Percentiles rank a stretch among this genome's conserved stretches.
These are phyloP conservation scores for Lunasporangiospora selenospora DNA, from an alignment of 192 early-diverging fungal genomes.

Conservation along the genomic window DNA sequence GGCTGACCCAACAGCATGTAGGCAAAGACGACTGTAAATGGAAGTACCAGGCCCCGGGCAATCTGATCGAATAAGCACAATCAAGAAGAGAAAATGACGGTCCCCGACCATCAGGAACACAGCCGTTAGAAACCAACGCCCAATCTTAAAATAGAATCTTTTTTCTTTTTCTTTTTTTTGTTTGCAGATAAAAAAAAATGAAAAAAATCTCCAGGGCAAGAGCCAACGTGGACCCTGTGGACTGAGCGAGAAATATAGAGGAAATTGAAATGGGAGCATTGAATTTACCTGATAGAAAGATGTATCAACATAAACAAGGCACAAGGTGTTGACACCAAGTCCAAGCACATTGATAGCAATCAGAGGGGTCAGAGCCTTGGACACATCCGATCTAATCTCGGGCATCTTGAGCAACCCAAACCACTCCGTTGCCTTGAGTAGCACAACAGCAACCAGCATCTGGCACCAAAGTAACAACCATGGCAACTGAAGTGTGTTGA, in stretches of 20 bases:
- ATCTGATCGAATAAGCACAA: slow-evolving; percentile 41
- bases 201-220: no score
- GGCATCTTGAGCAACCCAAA: slow-evolving; percentile 51
- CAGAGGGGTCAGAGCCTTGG: slow-evolving; percentile 45
- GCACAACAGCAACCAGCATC: slow-evolving; percentile 56
- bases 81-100: neutral
- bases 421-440: slow-evolving; percentile 34
- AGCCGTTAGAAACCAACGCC: neutral
- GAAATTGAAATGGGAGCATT: neutral
- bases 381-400: slow-evolving; percentile 23
- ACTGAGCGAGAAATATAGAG: no score
- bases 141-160: no score
- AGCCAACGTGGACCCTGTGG: no score
- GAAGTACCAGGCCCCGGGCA: slow-evolving; percentile 62
- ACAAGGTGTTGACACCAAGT: slow-evolving; percentile 62
- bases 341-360: slow-evolving; percentile 62
- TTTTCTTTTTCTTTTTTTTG: no score
- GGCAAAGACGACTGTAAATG: slow-evolving; percentile 59
- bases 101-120: neutral
- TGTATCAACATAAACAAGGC: slow-evolving; percentile 64
- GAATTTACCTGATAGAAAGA: slow-evolving; percentile 61
- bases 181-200: neutral
- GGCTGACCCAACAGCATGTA: slow-evolving; percentile 48
- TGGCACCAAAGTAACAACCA: slow-evolving; percentile 63
- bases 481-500: slow-evolving; percentile 56